phyloP scores from a whole-genome alignment of 108 stramenopile genomes.

The Nannochloropsis gaditana region DNA sequence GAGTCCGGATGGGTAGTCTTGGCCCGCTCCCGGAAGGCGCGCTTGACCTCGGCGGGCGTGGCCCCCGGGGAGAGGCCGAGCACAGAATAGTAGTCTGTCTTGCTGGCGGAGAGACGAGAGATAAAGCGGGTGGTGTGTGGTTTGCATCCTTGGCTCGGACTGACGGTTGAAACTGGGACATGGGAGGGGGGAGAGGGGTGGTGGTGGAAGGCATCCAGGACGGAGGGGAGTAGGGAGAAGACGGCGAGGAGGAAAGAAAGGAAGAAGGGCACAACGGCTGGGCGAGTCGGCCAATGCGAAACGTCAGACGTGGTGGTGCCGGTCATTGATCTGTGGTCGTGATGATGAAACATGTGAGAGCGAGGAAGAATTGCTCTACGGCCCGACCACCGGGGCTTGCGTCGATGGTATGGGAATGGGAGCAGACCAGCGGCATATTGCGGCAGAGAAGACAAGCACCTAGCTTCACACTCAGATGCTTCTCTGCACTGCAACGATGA shows the following conservation, averaged over 20 bases:
- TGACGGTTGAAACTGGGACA: not conserved
- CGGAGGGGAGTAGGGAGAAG: not conserved
- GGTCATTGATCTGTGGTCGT: not conserved
- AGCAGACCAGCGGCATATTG: no score
- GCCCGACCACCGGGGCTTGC: no score
- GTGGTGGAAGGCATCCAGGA: not conserved
- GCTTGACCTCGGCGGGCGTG: not conserved
- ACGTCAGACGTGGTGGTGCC: not conserved
- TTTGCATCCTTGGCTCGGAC: not conserved
- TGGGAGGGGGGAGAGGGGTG: not conserved
- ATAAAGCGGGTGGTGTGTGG: not conserved
- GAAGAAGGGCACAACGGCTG: not conserved
- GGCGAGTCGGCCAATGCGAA: not conserved
- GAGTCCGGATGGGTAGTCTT: not conserved
- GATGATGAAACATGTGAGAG: no score
- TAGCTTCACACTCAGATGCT: no score
- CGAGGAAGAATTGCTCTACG: no score
- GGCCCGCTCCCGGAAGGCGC: slow-evolving; percentile 2
- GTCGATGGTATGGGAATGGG: no score
- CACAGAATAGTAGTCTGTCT: slow-evolving; percentile 17
- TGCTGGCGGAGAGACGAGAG: not conserved
- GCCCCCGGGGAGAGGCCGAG: slow-evolving; percentile 9
- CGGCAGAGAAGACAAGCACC: no score
- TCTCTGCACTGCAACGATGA: no score
- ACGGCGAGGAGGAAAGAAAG: not conserved